phyloP scores from a whole-genome alignment of 2,329 filamentous ascomycete species.

The Aspergillus sp. region DNA sequence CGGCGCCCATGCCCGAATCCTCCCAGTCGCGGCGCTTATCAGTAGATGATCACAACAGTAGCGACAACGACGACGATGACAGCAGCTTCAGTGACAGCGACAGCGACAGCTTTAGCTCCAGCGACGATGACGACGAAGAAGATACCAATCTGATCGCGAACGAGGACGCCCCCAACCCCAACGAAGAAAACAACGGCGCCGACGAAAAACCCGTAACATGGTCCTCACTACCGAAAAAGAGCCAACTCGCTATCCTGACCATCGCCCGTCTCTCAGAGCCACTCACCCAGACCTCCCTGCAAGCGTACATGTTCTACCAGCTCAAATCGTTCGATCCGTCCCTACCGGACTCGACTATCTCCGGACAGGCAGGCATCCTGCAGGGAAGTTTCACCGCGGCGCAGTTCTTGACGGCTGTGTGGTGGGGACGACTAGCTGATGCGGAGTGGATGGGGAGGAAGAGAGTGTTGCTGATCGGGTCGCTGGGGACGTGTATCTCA shows the following conservation, averaged over 20 bases:
- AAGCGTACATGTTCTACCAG: constrained; percentile 85
- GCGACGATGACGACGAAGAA: not conserved
- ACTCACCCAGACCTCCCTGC: constrained; percentile 73
- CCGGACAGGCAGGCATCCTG: constrained; percentile 74
- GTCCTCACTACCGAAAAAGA: constrained; percentile 72
- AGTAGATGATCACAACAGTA: constrained; percentile 5
- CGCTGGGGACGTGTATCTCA: constrained; percentile 68
- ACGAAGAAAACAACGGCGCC: constrained; percentile 9
- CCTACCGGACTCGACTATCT: constrained; percentile 64
- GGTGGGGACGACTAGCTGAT: constrained; percentile 74
- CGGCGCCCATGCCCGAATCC: constrained; percentile 16
- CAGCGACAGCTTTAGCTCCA: not conserved
- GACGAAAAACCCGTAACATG: constrained; percentile 61
- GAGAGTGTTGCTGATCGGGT: constrained; percentile 72
- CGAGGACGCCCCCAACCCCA: constrained; percentile 18
- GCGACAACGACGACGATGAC: constrained; percentile 6
- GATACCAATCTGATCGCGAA: constrained; percentile 18
- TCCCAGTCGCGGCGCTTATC: constrained; percentile 18
- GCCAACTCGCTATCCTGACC: constrained; percentile 75
- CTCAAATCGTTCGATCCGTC: constrained; percentile 73
- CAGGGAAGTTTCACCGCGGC: constrained; percentile 78
- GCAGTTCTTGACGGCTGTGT: constrained; percentile 78
- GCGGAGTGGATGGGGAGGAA: constrained; percentile 71
- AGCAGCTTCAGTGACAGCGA: not conserved
- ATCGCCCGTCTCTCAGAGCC: constrained; percentile 80